Conservation (phyloP, 192 early-diverging fungal species). For the Gryganskiella cystojenkinii region DNA sequence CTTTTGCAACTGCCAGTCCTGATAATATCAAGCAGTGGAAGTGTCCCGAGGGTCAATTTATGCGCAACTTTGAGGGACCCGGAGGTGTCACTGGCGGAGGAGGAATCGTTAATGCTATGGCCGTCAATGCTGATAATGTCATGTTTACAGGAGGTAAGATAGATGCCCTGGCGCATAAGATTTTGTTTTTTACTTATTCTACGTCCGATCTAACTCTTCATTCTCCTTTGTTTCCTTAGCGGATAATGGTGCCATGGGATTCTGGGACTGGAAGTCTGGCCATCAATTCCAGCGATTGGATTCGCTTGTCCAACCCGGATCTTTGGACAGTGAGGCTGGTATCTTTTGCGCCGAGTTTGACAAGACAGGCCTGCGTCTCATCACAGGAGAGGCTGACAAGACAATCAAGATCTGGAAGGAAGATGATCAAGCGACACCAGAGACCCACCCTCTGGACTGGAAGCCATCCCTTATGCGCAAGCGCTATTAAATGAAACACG, state of each 20-base stretch:
- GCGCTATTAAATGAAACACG: constrained; percentile 47
- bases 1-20: constrained; percentile 88
- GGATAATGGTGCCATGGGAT: constrained; percentile 96
- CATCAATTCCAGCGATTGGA: constrained; percentile 94
- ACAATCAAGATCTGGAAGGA: constrained; percentile 98
- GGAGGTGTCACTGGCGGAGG: constrained; percentile 85
- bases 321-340: constrained; percentile 94
- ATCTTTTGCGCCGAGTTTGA: constrained; percentile 97
- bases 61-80: constrained; percentile 92
- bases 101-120: constrained; percentile 91
- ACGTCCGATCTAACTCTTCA: no score
- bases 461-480: constrained; percentile 60
- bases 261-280: constrained; percentile 97
- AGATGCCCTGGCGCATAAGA: not conserved
- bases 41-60: constrained; percentile 93
- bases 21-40: constrained; percentile 99
- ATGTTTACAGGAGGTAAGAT: constrained; percentile 89
- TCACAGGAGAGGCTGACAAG: constrained; percentile 99
- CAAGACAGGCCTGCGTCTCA: constrained; percentile 90
- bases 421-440: constrained; percentile 79
- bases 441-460: constrained; percentile 67
- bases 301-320: constrained; percentile 93
- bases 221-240: constrained; percentile 49
- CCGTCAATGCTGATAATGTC: constrained; percentile 92
- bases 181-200: not conserved